Evolutionary conservation across 192 early-diverging fungal species (phyloP).

Genomic region (Physocladia obscura): DNA sequence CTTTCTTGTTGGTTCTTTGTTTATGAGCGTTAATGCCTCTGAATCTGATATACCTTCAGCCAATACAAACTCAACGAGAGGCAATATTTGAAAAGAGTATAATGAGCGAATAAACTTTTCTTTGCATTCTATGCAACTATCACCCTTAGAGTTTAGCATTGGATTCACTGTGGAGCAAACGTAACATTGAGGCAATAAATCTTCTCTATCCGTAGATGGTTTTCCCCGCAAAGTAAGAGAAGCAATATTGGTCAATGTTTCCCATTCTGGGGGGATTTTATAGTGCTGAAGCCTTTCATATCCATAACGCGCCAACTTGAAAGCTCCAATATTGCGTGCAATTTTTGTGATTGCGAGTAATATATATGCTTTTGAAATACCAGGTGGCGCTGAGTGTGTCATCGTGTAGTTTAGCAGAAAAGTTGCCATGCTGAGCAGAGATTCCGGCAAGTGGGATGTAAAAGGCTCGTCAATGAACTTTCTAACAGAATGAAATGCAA

Average conservation of each 20-base stretch:
- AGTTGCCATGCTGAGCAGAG: constrained; percentile 53
- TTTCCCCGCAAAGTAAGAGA: constrained; percentile 47
- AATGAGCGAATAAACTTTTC: constrained; percentile 52
- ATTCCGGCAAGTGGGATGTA: constrained; percentile 49
- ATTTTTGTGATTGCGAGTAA: constrained; percentile 56
- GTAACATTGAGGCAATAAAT: constrained; percentile 44
- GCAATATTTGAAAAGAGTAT: constrained; percentile 56
- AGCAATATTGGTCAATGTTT: constrained; percentile 48
- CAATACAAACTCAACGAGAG: constrained; percentile 48
- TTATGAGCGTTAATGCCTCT: constrained; percentile 39
- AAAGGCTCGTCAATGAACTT: constrained; percentile 61
- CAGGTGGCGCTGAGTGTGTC: constrained; percentile 35
- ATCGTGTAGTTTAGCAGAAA: constrained; percentile 44
- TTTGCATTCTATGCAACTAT: constrained; percentile 45
- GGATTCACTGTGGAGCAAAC: constrained; percentile 50
- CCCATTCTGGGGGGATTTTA: constrained; percentile 44
- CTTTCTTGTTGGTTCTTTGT: constrained; percentile 30
- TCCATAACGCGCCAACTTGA: constrained; percentile 47
- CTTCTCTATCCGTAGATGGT: constrained; percentile 45
- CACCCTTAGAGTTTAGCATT: constrained; percentile 43
- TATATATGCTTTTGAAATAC: constrained; percentile 50
- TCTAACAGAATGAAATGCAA: constrained; percentile 52
- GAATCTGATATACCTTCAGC: constrained; percentile 44
- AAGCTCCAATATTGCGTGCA: constrained; percentile 38
- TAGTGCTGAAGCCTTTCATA: constrained; percentile 48